A percentile compares a stretch with the other conserved stretches of the same genome.
These are phyloP conservation scores for Kwoniella sp. DNA, from an alignment of 768 basidiomycete genomes.

Conservation along the genomic window DNA sequence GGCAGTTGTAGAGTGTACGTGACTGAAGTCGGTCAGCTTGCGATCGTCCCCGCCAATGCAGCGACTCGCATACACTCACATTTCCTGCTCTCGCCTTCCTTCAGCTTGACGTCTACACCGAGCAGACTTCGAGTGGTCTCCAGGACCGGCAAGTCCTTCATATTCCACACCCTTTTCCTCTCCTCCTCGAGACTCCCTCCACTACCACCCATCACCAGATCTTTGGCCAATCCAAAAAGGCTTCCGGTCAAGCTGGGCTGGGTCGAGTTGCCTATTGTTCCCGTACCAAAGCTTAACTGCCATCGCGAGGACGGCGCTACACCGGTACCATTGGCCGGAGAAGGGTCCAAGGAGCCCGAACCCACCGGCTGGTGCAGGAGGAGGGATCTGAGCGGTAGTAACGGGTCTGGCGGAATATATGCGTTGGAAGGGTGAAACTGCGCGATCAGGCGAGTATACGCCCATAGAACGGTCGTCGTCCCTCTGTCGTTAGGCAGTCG, in stretches of 20 bases:
- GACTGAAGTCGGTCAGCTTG: conserved; percentile 54
- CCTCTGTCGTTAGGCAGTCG: conserved; percentile 23
- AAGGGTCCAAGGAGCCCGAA: conserved; percentile 34
- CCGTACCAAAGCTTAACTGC: conserved; percentile 45
- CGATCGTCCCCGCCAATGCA: too few species aligned
- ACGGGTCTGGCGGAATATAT: conserved; percentile 49
- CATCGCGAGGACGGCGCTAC: conserved; percentile 28
- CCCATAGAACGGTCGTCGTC: conserved; percentile 43
- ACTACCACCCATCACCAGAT: conserved; percentile 39
- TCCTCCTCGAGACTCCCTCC: conserved; percentile 52
- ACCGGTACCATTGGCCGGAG: conserved; percentile 3
- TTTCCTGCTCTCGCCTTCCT: conserved; percentile 75
- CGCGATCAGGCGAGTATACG: conserved; percentile 39
- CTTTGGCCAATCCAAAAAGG: conserved; percentile 43
- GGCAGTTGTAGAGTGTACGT: conserved; percentile 75
- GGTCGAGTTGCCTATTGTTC: conserved; percentile 41
- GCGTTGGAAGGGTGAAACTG: conserved; percentile 46
- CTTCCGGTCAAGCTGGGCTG: conserved; percentile 48
- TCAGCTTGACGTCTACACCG: conserved; percentile 75
- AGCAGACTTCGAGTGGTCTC: conserved; percentile 81
- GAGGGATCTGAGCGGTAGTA: conserved; percentile 44
- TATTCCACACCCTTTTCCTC: conserved; percentile 49
- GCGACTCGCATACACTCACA: conserved; percentile 58
- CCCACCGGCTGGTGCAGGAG: conserved; percentile 48
- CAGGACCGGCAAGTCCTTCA: conserved; percentile 66